phyloP scores from a whole-genome alignment of 2,329 filamentous ascomycete genomes.

The Penicillium frequentans region DNA sequence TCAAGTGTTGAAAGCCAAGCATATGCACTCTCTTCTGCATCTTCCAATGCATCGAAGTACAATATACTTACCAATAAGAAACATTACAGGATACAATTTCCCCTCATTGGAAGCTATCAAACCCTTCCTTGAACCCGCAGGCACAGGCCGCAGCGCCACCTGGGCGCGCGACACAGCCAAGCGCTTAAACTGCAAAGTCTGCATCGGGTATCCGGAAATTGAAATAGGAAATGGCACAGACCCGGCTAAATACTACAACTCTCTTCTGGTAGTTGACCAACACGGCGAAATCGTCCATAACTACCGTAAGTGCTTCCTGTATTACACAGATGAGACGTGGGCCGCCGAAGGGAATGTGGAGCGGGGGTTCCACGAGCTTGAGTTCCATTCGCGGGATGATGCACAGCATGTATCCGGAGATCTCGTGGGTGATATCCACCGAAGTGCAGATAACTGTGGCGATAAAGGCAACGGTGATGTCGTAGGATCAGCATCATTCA shows the following conservation, averaged over 20 bases:
- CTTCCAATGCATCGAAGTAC: not conserved
- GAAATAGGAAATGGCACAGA: conserved; percentile 13
- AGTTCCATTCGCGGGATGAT: conserved; percentile 11
- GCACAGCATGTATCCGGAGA: not conserved
- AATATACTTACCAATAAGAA: not conserved
- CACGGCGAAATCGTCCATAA: conserved; percentile 56
- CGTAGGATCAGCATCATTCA: not conserved
- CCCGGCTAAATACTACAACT: conserved; percentile 54
- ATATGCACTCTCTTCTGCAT: not conserved
- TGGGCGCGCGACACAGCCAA: conserved; percentile 61
- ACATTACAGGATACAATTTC: conserved; percentile 60
- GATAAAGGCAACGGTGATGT: conserved; percentile 1
- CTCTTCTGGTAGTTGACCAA: conserved; percentile 58
- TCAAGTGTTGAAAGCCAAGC: not conserved
- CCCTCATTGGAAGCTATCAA: conserved; percentile 56
- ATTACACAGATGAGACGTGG: conserved; percentile 68
- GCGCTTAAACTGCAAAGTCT: conserved; percentile 59
- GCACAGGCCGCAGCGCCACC: conserved; percentile 53
- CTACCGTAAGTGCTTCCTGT: conserved; percentile 65
- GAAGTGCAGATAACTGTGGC: not conserved
- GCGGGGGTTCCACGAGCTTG: conserved; percentile 31
- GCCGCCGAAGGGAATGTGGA: conserved; percentile 52
- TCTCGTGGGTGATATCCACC: not conserved
- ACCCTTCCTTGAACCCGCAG: conserved; percentile 61
- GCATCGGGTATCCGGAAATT: conserved; percentile 63